Evolutionary conservation across 2,329 filamentous ascomycete genomes (phyloP), one percentile per base, ranked within the genome.

Genomic region (Decorospora gaudefroyi): DNA sequence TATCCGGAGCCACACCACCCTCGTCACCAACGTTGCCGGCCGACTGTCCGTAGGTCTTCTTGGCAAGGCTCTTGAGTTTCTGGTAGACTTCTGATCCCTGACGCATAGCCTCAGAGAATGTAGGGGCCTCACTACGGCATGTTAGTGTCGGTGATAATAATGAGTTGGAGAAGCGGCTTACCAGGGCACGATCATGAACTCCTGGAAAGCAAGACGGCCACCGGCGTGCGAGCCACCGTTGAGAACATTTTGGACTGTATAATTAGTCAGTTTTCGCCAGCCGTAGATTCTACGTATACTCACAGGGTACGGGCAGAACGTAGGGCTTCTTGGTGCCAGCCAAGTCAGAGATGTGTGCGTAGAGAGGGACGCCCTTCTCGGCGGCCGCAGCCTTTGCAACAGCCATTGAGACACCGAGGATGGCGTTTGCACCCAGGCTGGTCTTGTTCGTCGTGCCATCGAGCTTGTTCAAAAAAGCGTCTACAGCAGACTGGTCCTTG

Each of bases 11-110:
- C 71, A 99, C 93, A 86, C 93, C 93, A 82, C 93, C 93, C 85
- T 99, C 93, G 73, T 99, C 93, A 77, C 93, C 93, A 61, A 99
- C 93, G 75, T 99, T 99, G 74, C 92, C 93, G 60, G 93, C 93
- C 57, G 93, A 96, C 78, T 96, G 92, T 72, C 93, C 93, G 75
- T 99, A 99, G 83, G 89, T 93, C 88, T 96, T 93, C 88, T 97
- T 97, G 74, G 93, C 91, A 53, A 97, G 84, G 67, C 81, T 69
- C 87, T 99, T 99, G 68, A 99, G 88, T 78, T 88, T 87, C 78
- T 97, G 92, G 86, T 99, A 99, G 68, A 96, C 90, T 79, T 99
- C 93, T 66, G 92, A 78, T 75, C 93, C 93, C 78, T 95, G 90
- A 74, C 92, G 91, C 78, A 99, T 86, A 72, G 87, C 93, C 82